Base-by-base conservation (phyloP, 352 stramenopile species). In the Pythium phragmiticola region DNA sequence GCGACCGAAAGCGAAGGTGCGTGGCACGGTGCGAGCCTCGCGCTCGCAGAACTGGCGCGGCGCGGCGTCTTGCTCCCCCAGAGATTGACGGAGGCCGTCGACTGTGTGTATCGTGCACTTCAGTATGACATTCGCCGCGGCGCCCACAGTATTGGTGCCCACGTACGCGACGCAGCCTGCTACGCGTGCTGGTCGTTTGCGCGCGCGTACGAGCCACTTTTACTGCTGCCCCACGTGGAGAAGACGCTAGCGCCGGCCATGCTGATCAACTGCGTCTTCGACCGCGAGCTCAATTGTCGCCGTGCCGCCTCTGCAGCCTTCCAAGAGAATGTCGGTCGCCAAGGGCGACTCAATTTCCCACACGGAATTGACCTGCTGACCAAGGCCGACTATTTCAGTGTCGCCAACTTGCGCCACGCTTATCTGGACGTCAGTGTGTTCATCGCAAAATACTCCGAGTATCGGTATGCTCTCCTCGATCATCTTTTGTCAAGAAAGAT, bases 181-280 rank as follows among this genome's bases (percentile, higher is more conserved):
- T 99, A 99, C 68, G 92, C 84, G 12, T 99, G 94, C 73, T 99
- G 98, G 98, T 98, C 96, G 14, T 98, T 99, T 79, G 96, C 96
- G 13, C 78, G 97, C 48, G 96, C 97, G 13, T 99, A 99, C 62
- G 87, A 92, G 30, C 94, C 97, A 14, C 68, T 74, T 13, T 73
- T 99, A 28, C 80, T 99, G 36, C 72, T 84, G 14, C 93, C 94
- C 19, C 94, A 96, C 74, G 72, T 99, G 7, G 73, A 79, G 30
- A 69, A 93, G 50, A 85, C 78, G 16, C 80, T 99, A 1, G 94
- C 88, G 21, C 77, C 88, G 43, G 90, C 87, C 6, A 97, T 99
- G 76, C 85, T 98, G 23, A 90, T 98, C 6, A 97, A 97, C 57
- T 95, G 86, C 30, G 83, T 99, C 1, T 99, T 99, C 77, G 98